A percentile compares a stretch with the other conserved stretches of the same genome.
Evolutionary conservation across 805 yeast species (phyloP).

Genomic region (Ogataea salicorniae): DNA sequence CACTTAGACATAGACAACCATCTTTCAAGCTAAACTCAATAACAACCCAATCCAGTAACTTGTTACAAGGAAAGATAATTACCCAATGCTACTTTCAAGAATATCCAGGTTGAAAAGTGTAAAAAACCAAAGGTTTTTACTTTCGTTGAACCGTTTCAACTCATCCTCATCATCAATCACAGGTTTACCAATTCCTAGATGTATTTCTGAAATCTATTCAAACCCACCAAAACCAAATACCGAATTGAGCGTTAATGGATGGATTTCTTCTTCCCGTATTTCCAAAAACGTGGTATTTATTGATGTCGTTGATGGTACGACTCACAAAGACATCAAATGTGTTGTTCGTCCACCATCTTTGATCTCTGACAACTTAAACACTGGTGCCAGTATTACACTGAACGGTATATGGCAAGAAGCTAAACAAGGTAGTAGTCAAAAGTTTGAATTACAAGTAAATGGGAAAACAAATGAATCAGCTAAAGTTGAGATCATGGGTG

Average conservation of each 20-base stretch:
- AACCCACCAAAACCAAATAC: conserved; percentile 35
- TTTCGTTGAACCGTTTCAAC: neutral
- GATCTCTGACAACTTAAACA: conserved; percentile 27
- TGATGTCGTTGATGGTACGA: conserved; percentile 77
- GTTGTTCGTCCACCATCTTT: conserved; percentile 39
- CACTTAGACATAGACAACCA: too few relatives aligned
- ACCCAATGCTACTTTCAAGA: too few relatives aligned
- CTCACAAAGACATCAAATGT: conserved; percentile 48
- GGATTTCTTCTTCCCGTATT: conserved; percentile 66
- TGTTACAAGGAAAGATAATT: too few relatives aligned
- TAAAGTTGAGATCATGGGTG: conserved; percentile 49
- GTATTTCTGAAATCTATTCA: conserved; percentile 25
- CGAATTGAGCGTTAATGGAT: conserved; percentile 53
- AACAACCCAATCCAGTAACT: too few relatives aligned
- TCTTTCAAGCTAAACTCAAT: too few relatives aligned
- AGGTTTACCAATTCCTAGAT: conserved; percentile 16
- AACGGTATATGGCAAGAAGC: conserved; percentile 35
- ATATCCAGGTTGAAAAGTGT: too few relatives aligned
- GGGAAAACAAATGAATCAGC: conserved; percentile 25
- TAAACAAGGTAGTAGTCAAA: conserved; percentile 41
- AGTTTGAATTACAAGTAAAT: conserved; percentile 42
- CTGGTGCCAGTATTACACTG: conserved; percentile 34
- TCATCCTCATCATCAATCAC: conserved; percentile 1
- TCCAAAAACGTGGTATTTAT: conserved; percentile 77
- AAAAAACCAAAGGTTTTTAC: too few relatives aligned